Evolutionary conservation across 2,329 filamentous ascomycete genomes (phyloP), one percentile per base, ranked within the genome.

Genomic region (Coniochaeta sp.): DNA sequence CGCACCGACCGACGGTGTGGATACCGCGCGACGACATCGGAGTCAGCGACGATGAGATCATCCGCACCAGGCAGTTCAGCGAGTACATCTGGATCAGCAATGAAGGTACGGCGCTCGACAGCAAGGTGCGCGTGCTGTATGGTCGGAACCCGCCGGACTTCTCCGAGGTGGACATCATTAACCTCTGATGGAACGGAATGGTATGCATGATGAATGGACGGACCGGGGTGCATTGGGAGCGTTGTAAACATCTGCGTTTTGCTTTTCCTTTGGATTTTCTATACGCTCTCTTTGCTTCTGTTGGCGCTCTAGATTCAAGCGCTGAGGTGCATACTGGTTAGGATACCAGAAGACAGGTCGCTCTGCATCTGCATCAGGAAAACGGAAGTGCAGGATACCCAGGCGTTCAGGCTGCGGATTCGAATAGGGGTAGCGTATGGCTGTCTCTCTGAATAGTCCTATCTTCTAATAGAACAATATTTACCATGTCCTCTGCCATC

Each of bases 71-170:
- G 57, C 76, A 78, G 47, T 87, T 91, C 65, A 92, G 86, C 63
- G 82, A 88, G 53, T 77, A 83, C 55, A 87, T 97, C 50, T 96
- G 91, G 88, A 91, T 97, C 64, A 95, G 89, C 61, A 96, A 96
- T 67, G 87, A 95, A 65, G 91, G 91, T 53, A 91, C 92, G 18
- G 88, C 89, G 9, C 73, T 97, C 59, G 90, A 96, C 71, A 87
- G 83, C 52, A 91, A 90, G 67, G 82, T 83, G 27, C 82, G 87
- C 16, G 90, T 95, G 5, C 82, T 95, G 32, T 96, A 94, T 67
- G 86, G 87, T 57, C 83, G 82, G 56, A 88, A 90, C 55, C 91
- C 91, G 14, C 91, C 91, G 0, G 91, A 96, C 69, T 95, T 95
- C 65, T 91, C 87, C 0, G 89, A 95, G 68, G 76, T 92, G 26